Evolutionary conservation across 2,329 filamentous ascomycete genomes (phyloP).

Genomic region (Penicillium paneum): DNA sequence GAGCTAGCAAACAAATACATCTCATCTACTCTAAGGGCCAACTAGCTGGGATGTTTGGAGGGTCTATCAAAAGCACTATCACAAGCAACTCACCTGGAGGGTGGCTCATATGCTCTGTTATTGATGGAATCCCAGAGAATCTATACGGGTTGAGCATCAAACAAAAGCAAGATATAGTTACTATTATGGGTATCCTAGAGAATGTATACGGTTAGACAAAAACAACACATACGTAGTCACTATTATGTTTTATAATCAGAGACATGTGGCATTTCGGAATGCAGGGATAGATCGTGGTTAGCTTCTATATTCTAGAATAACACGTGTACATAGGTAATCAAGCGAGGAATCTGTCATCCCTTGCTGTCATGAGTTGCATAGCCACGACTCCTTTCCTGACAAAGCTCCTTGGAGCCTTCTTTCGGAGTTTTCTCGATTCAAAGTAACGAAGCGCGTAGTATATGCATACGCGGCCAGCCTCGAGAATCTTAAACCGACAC

Average conservation of each 20-base stretch:
- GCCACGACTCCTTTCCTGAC: background rate
- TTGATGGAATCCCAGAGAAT: background rate
- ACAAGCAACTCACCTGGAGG: background rate
- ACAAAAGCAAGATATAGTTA: too few species aligned
- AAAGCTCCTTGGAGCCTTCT: background rate
- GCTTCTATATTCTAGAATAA: background rate
- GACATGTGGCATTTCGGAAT: slow-evolving; percentile 1
- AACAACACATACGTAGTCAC: background rate
- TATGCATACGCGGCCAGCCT: background rate
- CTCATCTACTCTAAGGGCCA: background rate
- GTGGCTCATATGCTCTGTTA: background rate
- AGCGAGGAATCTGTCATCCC: background rate
- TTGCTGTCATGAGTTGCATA: background rate
- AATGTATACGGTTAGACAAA: background rate
- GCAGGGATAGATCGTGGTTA: background rate
- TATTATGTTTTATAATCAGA: background rate
- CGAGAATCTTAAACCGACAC: background rate
- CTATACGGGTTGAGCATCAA: too few species aligned
- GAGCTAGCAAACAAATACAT: background rate
- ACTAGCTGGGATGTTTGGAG: background rate
- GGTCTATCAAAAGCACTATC: background rate
- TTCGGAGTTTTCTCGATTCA: background rate
- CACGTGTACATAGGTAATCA: background rate
- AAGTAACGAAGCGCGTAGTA: slow-evolving; percentile 1
- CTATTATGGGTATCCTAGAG: too few species aligned